Conservation (phyloP, 78 protist species). For the Monocercomonoides exilis region DNA sequence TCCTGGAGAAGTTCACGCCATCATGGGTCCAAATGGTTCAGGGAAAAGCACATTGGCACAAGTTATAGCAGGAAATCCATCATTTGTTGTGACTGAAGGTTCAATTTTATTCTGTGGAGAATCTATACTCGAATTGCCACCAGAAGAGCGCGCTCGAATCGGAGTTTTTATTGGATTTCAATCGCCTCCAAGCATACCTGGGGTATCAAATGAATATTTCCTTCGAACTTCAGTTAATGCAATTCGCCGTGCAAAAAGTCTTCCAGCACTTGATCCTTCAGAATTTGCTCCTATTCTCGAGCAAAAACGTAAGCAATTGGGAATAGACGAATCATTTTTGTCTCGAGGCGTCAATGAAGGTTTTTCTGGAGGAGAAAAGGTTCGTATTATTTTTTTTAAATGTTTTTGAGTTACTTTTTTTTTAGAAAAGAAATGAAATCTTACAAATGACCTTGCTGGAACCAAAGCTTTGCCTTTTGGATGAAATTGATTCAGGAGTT, state of each 20-base stretch:
- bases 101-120: neutral
- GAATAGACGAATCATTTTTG: neutral
- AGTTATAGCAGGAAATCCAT: slow-evolving; percentile 5
- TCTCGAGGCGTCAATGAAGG: slow-evolving; percentile 22
- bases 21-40: slow-evolving; percentile 46
- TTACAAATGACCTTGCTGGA: slow-evolving; percentile 28
- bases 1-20: slow-evolving; percentile 34
- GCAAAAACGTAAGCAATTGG: neutral
- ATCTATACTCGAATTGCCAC: neutral
- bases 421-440: slow-evolving; percentile 27
- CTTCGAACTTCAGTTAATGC: slow-evolving; percentile 16
- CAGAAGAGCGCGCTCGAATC: slow-evolving; percentile 33
- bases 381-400: neutral
- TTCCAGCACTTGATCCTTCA: neutral
- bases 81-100: neutral
- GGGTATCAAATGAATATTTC: slow-evolving; percentile 27
- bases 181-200: slow-evolving; percentile 27
- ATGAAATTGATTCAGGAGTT: slow-evolving; percentile 26
- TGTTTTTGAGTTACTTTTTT: too few relatives aligned
- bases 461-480: slow-evolving; percentile 12
- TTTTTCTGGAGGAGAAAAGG: slow-evolving; percentile 34
- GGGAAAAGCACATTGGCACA: slow-evolving; percentile 30
- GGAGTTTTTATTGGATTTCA: slow-evolving; percentile 37
- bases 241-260: neutral
- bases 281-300: neutral